A percentile compares a stretch with the other conserved stretches of the same genome.
Evolutionary conservation across 2,329 filamentous ascomycete genomes (phyloP).

Genomic region (Paraphoma chrysanthemicola): DNA sequence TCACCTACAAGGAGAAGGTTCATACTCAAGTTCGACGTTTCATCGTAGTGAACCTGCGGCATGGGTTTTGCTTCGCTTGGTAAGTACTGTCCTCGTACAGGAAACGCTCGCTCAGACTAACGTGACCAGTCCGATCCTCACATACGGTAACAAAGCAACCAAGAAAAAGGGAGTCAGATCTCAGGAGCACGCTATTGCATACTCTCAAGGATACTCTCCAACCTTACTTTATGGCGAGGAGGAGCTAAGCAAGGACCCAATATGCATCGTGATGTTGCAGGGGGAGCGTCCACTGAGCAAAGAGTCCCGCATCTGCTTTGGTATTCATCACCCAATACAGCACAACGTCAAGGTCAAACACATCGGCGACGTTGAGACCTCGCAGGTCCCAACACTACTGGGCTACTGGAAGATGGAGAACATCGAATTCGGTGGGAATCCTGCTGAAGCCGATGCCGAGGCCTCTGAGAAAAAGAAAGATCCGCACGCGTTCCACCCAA

Average conservation of each 20-base stretch:
- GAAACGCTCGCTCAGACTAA: no score
- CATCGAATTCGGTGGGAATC: background rate
- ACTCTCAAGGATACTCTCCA: background rate
- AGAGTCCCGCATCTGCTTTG: constrained; percentile 4
- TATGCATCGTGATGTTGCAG: background rate
- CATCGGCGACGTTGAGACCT: background rate
- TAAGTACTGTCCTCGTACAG: no score
- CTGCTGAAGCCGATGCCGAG: background rate
- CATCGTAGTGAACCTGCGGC: constrained; percentile 8
- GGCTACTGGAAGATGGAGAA: constrained; percentile 8
- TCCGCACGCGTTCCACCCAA: background rate
- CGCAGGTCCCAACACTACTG: background rate
- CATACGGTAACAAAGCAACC: background rate
- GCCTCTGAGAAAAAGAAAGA: background rate
- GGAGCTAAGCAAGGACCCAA: background rate
- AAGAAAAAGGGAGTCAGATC: background rate
- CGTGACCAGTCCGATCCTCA: constrained; percentile 1
- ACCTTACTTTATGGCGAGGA: background rate
- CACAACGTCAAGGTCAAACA: constrained; percentile 7
- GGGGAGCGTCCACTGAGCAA: background rate
- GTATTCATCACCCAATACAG: constrained; percentile 7
- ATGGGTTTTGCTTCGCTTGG: constrained; percentile 21
- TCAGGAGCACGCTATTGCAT: constrained; percentile 5
- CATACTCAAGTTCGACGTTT: constrained; percentile 21
- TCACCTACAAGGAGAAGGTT: constrained; percentile 7